A percentile compares a stretch with the other conserved stretches of the same genome.
Conservation (phyloP, 164 flowering plant species). For the Pachysandra terminalis region DNA sequence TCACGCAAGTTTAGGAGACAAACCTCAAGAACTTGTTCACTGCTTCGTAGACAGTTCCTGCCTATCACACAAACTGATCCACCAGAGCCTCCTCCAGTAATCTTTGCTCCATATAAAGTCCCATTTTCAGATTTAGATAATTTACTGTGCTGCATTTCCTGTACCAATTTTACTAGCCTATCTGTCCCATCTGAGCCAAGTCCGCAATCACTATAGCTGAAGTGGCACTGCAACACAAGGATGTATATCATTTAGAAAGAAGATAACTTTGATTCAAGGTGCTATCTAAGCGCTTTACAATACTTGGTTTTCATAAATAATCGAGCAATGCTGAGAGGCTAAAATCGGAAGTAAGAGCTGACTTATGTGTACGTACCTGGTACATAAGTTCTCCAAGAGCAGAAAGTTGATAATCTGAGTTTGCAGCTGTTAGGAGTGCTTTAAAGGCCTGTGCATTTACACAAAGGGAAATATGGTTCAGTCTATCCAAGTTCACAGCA, state of each 20-base stretch:
- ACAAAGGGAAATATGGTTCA: background rate
- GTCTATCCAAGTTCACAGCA: background rate
- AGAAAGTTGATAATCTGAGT: conserved; percentile 75
- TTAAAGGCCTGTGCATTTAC: conserved; percentile 67
- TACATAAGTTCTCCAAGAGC: conserved; percentile 87
- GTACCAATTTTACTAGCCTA: conserved; percentile 84
- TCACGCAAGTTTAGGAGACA: background rate
- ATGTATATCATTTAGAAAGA: background rate
- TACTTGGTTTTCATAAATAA: background rate
- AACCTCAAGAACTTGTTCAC: conserved; percentile 86
- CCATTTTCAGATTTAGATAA: conserved; percentile 54
- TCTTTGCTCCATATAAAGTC: conserved; percentile 88
- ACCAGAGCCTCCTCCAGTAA: conserved; percentile 98
- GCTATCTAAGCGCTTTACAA: background rate
- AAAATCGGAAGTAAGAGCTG: background rate
- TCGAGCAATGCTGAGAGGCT: background rate
- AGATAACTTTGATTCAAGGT: background rate
- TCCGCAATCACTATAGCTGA: conserved; percentile 89
- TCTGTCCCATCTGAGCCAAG: conserved; percentile 98
- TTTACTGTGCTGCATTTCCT: conserved; percentile 77
- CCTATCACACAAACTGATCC: conserved; percentile 91
- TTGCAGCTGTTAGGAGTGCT: conserved; percentile 71
- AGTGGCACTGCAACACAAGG: conserved; percentile 71
- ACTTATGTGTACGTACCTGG: conserved; percentile 55
- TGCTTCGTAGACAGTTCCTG: conserved; percentile 64